Evolutionary conservation across 441 rosid species (phyloP).

Genomic region (Arabidopsis lyrata): DNA sequence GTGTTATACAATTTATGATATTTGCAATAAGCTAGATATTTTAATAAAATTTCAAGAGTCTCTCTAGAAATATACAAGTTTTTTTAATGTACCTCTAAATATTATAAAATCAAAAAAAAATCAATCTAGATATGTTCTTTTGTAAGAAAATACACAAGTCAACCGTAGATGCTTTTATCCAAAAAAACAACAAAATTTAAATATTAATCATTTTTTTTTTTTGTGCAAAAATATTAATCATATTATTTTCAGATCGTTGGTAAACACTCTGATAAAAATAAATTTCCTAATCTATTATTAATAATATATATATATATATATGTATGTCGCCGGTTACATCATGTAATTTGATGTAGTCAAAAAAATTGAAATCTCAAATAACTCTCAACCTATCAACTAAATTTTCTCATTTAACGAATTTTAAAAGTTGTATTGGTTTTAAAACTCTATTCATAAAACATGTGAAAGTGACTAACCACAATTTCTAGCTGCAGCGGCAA

Average conservation of each 20-base stretch:
- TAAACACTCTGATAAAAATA: background rate
- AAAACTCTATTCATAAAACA: slow-evolving; percentile 8
- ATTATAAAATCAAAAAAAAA: background rate
- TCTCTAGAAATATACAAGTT: background rate
- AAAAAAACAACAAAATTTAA: background rate
- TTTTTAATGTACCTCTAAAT: background rate
- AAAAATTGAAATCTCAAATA: background rate
- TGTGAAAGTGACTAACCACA: slow-evolving; percentile 20
- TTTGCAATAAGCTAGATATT: slow-evolving; percentile 1
- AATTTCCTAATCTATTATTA: background rate
- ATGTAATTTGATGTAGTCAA: too few species aligned
- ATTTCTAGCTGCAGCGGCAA: background rate
- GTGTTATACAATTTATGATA: too few species aligned
- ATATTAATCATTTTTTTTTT: too few species aligned
- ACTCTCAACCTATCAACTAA: background rate
- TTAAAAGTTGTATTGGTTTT: background rate
- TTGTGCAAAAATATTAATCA: too few species aligned
- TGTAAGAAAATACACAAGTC: background rate
- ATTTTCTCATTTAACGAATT: background rate
- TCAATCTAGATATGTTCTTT: background rate
- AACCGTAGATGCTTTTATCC: background rate
- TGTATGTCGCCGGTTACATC: too few species aligned
- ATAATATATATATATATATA: too few species aligned
- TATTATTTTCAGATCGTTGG: too few species aligned
- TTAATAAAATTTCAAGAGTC: background rate